Evolutionary conservation across 768 basidiomycete genomes (phyloP).

Genomic region (Obba rivulosa): DNA sequence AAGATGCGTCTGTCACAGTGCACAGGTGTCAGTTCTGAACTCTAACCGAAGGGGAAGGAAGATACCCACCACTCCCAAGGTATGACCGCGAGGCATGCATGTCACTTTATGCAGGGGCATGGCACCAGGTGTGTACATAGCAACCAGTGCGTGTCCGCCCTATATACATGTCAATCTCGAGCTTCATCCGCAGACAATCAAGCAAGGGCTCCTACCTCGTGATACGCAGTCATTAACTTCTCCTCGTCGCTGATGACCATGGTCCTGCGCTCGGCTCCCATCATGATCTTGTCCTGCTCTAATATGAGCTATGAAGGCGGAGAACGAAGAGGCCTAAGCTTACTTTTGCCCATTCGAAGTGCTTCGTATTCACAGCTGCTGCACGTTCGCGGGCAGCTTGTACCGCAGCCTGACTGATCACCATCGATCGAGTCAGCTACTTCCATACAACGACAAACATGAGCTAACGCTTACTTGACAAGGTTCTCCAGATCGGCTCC

Average conservation of each 20-base stretch:
- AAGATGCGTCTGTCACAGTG: conserved; percentile 50
- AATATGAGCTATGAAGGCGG: not conserved
- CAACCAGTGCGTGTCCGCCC: conserved; percentile 93
- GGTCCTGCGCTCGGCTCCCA: conserved; percentile 94
- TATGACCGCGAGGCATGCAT: conserved; percentile 93
- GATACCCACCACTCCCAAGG: conserved; percentile 73
- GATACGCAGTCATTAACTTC: conserved; percentile 90
- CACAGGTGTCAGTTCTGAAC: not conserved
- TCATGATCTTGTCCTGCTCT: conserved; percentile 80
- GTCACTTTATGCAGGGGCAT: conserved; percentile 98
- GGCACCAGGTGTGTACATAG: conserved; percentile 90
- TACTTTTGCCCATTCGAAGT: conserved; percentile 99
- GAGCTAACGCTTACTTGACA: conserved; percentile 66
- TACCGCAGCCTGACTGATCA: conserved; percentile 77
- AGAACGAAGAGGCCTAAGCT: not conserved
- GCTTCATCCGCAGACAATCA: not conserved
- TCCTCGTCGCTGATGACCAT: conserved; percentile 83
- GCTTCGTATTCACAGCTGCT: conserved; percentile 62
- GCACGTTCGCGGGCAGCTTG: conserved; percentile 86
- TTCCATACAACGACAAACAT: not conserved
- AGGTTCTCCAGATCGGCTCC: conserved; percentile 97
- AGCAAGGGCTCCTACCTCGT: conserved; percentile 63
- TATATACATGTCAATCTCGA: conserved; percentile 23
- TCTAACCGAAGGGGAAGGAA: not conserved
- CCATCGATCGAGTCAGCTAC: conserved; percentile 1